Evolutionary conservation across 2,329 filamentous ascomycete genomes (phyloP), one percentile per base, ranked within the genome.

Genomic region (Botrytis cinerea): DNA sequence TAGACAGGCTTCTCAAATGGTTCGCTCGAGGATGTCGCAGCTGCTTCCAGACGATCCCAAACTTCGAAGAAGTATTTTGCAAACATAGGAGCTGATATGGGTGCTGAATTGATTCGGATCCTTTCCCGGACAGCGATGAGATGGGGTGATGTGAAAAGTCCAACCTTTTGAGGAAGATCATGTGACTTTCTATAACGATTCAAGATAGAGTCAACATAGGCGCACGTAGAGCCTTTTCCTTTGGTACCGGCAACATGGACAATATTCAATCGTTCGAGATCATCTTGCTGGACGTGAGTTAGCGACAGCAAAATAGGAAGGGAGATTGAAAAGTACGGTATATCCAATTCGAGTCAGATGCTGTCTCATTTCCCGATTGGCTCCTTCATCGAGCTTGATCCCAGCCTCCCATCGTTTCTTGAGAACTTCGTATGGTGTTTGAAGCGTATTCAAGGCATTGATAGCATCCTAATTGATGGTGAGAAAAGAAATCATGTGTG

Each of bases 351-450:
- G 91, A 73, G 86, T 84, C 79, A 93, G 88, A 87, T 93, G 97
- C 74, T 90, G 87, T 76, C 89, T 87, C 89, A 97, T 97, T 82
- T 97, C 93, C 4, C 89, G 88, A 66, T 96, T 90, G 14, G 92
- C 88, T 73, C 86, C 85, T 74, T 89, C 86, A 82, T 96, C 92
- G 79, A 93, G 90, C 43, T 86, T 88, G 75, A 90, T 85, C 32
- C 93, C 92, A 28, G 91, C 92, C 81, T 93, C 93, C 72, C 90
- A 88, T 70, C 96, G 90, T 69, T 91, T 90, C 81, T 97, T 90
- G 28, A 98, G 88, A 70, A 94, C 88, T 67, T 92, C 89, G 81
- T 92, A 95, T 70, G 97, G 97, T 60, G 93, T 94, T 82, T 99
- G 96, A 69, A 98, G 89, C 62, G 93, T 92, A 83, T 98, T 98